Evolutionary conservation across 805 yeast species (phyloP).

Genomic region (Ogataea minuta): DNA sequence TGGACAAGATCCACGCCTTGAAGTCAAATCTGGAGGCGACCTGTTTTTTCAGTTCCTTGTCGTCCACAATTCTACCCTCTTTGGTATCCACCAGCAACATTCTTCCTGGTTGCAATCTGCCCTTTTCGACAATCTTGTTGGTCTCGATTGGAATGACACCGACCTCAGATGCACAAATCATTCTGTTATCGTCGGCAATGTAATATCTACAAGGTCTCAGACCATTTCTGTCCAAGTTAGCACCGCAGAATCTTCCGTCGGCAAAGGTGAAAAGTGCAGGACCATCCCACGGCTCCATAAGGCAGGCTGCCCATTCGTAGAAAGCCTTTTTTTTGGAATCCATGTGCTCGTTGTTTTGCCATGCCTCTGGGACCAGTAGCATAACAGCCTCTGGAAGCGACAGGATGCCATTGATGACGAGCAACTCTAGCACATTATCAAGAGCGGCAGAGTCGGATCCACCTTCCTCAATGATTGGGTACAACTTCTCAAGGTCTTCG

Average conservation of each 20-base stretch:
- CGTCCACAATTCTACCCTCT: conserved; percentile 91
- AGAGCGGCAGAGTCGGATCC: conserved; percentile 98
- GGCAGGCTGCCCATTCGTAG: conserved; percentile 98
- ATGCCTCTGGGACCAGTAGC: conserved; percentile 96
- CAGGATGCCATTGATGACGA: conserved; percentile 87
- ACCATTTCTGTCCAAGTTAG: conserved; percentile 95
- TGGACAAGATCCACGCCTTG: conserved; percentile 89
- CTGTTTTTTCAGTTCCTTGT: conserved; percentile 75
- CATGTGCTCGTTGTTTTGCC: conserved; percentile 86
- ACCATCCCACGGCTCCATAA: conserved; percentile 99
- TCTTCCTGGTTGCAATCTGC: conserved; percentile 93
- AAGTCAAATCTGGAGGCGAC: conserved; percentile 86
- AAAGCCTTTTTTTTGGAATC: conserved; percentile 92
- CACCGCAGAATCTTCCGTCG: conserved; percentile 98
- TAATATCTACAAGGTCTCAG: conserved; percentile 97
- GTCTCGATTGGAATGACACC: conserved; percentile 93
- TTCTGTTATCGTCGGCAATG: conserved; percentile 89
- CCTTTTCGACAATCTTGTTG: conserved; percentile 79
- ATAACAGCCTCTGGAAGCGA: conserved; percentile 96
- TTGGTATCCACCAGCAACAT: conserved; percentile 93
- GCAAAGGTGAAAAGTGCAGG: conserved; percentile 96
- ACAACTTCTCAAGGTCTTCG: conserved; percentile 84
- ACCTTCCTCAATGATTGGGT: conserved; percentile 96
- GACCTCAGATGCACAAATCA: conserved; percentile 97
- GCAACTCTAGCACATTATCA: conserved; percentile 89